Evolutionary conservation across 1,139 yeast genomes (phyloP).

Genomic region (Geotrichum cucujoidarum): DNA sequence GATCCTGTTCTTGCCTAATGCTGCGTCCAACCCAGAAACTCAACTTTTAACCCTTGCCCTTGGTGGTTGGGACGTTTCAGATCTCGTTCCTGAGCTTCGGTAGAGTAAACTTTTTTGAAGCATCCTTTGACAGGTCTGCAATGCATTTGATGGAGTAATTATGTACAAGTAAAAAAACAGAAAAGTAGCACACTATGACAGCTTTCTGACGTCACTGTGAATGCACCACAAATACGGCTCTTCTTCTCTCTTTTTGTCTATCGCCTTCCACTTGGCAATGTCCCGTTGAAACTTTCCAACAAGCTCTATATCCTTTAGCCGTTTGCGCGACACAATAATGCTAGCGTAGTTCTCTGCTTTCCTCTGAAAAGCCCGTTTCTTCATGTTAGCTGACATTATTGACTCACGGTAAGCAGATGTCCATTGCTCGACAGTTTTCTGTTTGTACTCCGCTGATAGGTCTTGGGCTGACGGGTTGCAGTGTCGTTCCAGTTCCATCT

Average conservation of each 20-base stretch:
- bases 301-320: conserved; percentile 5
- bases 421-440: conserved; percentile 6
- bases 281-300: conserved; percentile 5
- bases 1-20: too few relatives aligned
- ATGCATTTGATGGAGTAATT: too few relatives aligned
- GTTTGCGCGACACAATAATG: conserved; percentile 7
- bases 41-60: too few relatives aligned
- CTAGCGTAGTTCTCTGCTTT: conserved; percentile 4
- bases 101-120: too few relatives aligned
- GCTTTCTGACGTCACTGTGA: conserved; percentile 6
- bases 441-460: neutral
- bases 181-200: neutral
- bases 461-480: neutral
- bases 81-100: too few relatives aligned
- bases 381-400: neutral
- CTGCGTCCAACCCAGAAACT: too few relatives aligned
- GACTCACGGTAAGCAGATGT: conserved; percentile 5
- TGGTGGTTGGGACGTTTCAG: too few relatives aligned
- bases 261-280: conserved; percentile 10
- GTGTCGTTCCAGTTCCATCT: neutral
- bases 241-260: neutral
- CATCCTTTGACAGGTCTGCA: too few relatives aligned
- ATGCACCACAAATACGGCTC: neutral
- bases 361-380: conserved; percentile 1
- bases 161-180: too few relatives aligned